Base-by-base conservation (phyloP, 1,139 yeast genomes). In the Hemisphaericaspora xylofermentans region DNA sequence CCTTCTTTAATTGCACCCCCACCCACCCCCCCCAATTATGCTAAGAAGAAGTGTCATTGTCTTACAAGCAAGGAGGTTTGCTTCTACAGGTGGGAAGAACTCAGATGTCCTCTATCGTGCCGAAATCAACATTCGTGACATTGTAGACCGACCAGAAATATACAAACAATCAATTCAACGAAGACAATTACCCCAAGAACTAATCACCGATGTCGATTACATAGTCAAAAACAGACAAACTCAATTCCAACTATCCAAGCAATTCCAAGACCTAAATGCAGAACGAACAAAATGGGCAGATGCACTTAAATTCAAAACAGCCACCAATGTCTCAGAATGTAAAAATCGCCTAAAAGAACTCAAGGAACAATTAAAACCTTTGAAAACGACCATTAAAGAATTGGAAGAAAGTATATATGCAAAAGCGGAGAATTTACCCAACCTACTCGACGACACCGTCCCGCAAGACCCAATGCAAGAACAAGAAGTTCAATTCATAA, bases 381-480 rank as follows among this genome's bases (percentile, higher is more conserved):
- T 68, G 16, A 80, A 77, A 47, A 45, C 56, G 1, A 56, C 61
- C 15, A 60, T 46, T n/a, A 50, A 54, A 3, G 44, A 39, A 3
- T 44, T 71, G 12, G 56, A 65, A 4, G 56, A 59, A 15, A 47
- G 50, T 12, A 57, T 82, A 1, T 60, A 63, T 33, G 34, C 50
- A 1, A 59, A 61, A 28, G 74, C 80, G 1, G 84, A 80, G 17
- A 59, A 74, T 0, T 63, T 89, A 12, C 98, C 98, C 0, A 89
- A 89, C 52, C 58, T 78, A 29, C 62, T 88, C 1, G 83, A 81
- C 43, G 61, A 72, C 0, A 50, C 71, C 0, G 86, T 80, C 0
- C 75, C 77, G 0, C 46, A 54, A 1, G 66, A 71, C 18, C 82
- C 80, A 24, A 45, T 48, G 3, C 41, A 48, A 4, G 64, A 63